Conservation (phyloP, 441 rosid genomes). For the Syzygium malaccense region DNA sequence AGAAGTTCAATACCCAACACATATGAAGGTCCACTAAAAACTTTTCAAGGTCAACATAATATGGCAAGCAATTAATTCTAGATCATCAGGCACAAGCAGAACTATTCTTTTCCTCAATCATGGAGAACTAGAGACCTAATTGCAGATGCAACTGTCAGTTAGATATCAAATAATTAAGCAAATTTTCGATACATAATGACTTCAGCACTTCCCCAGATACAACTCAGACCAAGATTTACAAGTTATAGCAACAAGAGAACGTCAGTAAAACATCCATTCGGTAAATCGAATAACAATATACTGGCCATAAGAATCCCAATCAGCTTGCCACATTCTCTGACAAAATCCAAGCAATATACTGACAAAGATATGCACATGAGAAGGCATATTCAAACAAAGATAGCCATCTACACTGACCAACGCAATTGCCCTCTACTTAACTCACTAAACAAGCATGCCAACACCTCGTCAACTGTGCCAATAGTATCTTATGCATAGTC, state of each 20-base stretch:
- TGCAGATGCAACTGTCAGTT: neutral
- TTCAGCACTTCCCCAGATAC: neutral
- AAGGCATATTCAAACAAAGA: neutral
- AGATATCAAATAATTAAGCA: neutral
- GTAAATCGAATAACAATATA: no score
- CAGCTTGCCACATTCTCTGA: neutral
- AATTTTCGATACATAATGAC: neutral
- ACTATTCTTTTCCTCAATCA: neutral
- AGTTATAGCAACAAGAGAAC: no score
- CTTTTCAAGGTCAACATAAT: neutral
- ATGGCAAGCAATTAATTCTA: neutral
- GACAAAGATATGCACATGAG: neutral
- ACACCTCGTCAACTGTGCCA: neutral
- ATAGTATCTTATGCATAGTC: neutral
- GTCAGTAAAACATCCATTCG: no score
- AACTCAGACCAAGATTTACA: no score
- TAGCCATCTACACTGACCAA: neutral
- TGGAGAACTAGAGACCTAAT: neutral
- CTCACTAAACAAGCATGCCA: neutral
- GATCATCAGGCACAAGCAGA: neutral
- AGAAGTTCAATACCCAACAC: neutral
- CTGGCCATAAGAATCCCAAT: neutral
- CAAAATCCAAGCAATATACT: neutral
- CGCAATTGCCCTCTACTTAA: neutral
- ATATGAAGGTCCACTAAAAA: neutral